Evolutionary conservation across 1,284 basidiomycete genomes (phyloP), one percentile per base, ranked within the genome.

Genomic region (Anthracocystis walkeri): DNA sequence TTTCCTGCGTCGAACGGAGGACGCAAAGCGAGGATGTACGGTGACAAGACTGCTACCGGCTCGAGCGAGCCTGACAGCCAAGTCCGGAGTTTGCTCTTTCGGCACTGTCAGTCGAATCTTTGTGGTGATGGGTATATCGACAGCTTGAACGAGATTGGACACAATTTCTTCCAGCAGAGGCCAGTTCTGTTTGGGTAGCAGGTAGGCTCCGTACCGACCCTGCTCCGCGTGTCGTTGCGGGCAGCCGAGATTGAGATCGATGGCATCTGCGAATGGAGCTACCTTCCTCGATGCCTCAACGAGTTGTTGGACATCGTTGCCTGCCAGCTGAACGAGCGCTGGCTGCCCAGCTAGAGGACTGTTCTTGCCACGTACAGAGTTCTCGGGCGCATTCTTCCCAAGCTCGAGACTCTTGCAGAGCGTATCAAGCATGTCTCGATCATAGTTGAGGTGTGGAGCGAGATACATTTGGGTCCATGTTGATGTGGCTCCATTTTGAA

Each of bases 131-230:
- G 92, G 91, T 2, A 92, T 50, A 7, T 66, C 62, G 14, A 75
- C 64, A 18, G 77, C 65, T 86, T 6, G 86, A 84, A 45, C 57
- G 6, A 80, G 27, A 4, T 58, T 72, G 90, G 89, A 7, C 89
- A 90, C 90, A 54, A 92, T 89, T 49, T 86, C 79, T 74, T 90
- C 87, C 0, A 92, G 88, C 14, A 91, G 79, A 2, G 89, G 89
- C 91, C 92, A 92, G 65, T 92, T 82, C 41, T 88, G 89, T 77
- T 89, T 89, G 16, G 87, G 87, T 8, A 92, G 87, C 12, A 93
- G 87, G 81, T 92, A 93, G 20, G 90, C 91, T 8, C 92, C 92
- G 79, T 89, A 91, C 72, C 90, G 91, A 11, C 88, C 89, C 45
- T 90, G 88, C 42, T 87, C 86, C 2, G 92, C 92, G 35, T 88